phyloP scores from a whole-genome alignment of 768 basidiomycete genomes.

The Boletus tylopilopsis region DNA sequence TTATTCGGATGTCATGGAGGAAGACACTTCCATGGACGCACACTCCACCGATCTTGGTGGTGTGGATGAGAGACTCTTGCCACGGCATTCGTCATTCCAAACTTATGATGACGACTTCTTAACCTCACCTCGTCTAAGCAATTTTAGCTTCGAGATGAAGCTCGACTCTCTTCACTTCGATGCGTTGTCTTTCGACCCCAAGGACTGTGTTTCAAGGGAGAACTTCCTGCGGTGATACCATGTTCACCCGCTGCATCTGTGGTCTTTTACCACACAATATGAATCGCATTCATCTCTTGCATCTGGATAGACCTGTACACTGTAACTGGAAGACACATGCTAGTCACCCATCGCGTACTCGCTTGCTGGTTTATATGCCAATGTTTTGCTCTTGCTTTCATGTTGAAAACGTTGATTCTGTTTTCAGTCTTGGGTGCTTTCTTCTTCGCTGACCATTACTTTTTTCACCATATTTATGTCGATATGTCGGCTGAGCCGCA shows the following conservation, averaged over 20 bases:
- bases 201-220: slow-evolving; percentile 37
- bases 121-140: slow-evolving; percentile 23
- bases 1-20: slow-evolving; percentile 18
- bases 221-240: slow-evolving; percentile 11
- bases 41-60: slow-evolving; percentile 19
- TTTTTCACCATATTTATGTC: slow-evolving; percentile 4
- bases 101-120: background rate
- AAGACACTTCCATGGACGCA: slow-evolving; percentile 11
- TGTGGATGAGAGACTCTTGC: slow-evolving; percentile 16
- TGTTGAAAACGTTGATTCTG: background rate
- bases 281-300: slow-evolving; percentile 3
- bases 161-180: slow-evolving; percentile 76
- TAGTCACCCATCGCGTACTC: slow-evolving; percentile 2
- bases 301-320: no score
- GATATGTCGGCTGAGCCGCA: slow-evolving; percentile 14
- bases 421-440: background rate
- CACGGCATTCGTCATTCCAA: slow-evolving; percentile 1
- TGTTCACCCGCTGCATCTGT: background rate
- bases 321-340: slow-evolving; percentile 4
- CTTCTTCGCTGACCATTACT: background rate
- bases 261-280: slow-evolving; percentile 4
- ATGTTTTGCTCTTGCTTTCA: slow-evolving; percentile 13
- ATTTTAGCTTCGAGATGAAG: slow-evolving; percentile 58
- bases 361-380: slow-evolving; percentile 12
- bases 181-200: slow-evolving; percentile 61